phyloP scores from a whole-genome alignment of 2,329 filamentous ascomycete species.

The Rasamsonia emersonii region DNA sequence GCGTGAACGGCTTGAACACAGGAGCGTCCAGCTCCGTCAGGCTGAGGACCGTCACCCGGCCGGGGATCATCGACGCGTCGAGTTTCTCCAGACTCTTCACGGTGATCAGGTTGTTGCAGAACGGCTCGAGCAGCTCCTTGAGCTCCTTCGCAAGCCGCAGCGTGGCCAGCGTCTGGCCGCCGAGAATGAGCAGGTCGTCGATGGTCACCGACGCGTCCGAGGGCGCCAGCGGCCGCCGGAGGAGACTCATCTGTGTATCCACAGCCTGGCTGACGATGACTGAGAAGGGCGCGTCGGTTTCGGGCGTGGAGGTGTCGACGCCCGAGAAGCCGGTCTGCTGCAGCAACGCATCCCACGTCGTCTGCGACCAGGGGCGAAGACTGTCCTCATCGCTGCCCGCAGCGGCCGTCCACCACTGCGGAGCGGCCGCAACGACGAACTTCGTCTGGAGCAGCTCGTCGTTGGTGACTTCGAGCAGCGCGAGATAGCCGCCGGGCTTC shows the following conservation, averaged over 20 bases:
- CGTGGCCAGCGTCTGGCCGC: slow-evolving; percentile 1
- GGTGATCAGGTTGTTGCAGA: slow-evolving; percentile 1
- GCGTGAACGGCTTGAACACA: slow-evolving; percentile 14
- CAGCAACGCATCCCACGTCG: slow-evolving; percentile 16
- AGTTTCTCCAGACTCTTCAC: slow-evolving; percentile 2
- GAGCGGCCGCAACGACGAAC: slow-evolving; percentile 23
- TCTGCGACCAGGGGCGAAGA: slow-evolving; percentile 1
- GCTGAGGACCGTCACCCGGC: slow-evolving; percentile 10
- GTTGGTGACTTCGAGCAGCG: slow-evolving; percentile 33
- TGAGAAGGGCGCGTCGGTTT: background rate
- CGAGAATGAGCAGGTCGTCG: background rate
- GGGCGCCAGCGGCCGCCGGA: background rate
- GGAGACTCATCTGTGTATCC: background rate
- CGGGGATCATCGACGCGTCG: background rate
- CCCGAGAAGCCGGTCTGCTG: slow-evolving; percentile 14
- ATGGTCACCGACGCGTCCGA: background rate
- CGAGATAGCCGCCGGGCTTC: slow-evolving; percentile 36
- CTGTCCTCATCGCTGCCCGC: slow-evolving; percentile 12
- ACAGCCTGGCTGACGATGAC: slow-evolving; percentile 1
- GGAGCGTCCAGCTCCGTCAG: slow-evolving; percentile 20
- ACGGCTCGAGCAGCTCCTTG: background rate
- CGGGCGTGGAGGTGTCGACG: slow-evolving; percentile 9
- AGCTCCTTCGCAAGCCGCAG: slow-evolving; percentile 1
- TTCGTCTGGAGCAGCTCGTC: slow-evolving; percentile 8
- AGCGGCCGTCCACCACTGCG: slow-evolving; percentile 30